A percentile compares a stretch with the other conserved stretches of the same genome.
These are phyloP conservation scores for Pseudoturritis turrita DNA, from an alignment of 345 rosid genomes.

Conservation along the genomic window DNA sequence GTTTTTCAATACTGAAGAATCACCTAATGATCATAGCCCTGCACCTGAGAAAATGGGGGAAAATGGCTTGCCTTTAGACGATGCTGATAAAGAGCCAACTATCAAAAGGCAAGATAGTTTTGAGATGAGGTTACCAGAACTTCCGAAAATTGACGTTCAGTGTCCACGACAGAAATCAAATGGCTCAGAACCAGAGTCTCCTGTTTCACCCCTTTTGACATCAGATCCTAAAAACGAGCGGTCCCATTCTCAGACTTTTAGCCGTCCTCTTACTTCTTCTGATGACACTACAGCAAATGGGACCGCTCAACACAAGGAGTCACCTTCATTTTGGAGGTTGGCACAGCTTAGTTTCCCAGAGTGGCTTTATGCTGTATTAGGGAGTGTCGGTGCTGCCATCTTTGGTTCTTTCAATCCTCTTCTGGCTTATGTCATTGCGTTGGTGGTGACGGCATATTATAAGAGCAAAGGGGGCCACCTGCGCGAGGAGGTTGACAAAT, in stretches of 20 bases:
- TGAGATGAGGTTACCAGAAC: slow-evolving; percentile 84
- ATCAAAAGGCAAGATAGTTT: slow-evolving; percentile 96
- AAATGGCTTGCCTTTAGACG: slow-evolving; percentile 58
- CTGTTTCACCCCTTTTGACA: slow-evolving; percentile 91
- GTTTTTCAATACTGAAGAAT: slow-evolving; percentile 56
- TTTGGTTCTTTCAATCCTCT: slow-evolving; percentile 99
- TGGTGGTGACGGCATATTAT: slow-evolving; percentile 83
- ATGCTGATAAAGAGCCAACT: slow-evolving; percentile 72
- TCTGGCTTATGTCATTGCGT: slow-evolving; percentile 85
- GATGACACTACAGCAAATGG: slow-evolving; percentile 54
- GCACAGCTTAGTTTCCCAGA: slow-evolving; percentile 95
- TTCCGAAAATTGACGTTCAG: slow-evolving; percentile 85
- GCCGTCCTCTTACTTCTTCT: slow-evolving; percentile 79
- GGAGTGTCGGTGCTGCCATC: slow-evolving; percentile 96
- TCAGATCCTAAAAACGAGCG: slow-evolving; percentile 95
- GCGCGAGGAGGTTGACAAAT: slow-evolving; percentile 76
- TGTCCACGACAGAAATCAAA: slow-evolving; percentile 54
- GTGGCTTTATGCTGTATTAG: slow-evolving; percentile 97
- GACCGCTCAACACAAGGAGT: slow-evolving; percentile 46
- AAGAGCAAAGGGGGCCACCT: slow-evolving; percentile 37
- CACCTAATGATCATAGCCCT: slow-evolving; percentile 65
- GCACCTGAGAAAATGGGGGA: slow-evolving; percentile 67
- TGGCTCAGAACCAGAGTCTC: slow-evolving; percentile 94
- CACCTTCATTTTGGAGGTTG: slow-evolving; percentile 90
- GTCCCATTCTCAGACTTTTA: slow-evolving; percentile 96